Evolutionary conservation across 2,329 filamentous ascomycete species (phyloP).

Genomic region (Alternaria sp.): DNA sequence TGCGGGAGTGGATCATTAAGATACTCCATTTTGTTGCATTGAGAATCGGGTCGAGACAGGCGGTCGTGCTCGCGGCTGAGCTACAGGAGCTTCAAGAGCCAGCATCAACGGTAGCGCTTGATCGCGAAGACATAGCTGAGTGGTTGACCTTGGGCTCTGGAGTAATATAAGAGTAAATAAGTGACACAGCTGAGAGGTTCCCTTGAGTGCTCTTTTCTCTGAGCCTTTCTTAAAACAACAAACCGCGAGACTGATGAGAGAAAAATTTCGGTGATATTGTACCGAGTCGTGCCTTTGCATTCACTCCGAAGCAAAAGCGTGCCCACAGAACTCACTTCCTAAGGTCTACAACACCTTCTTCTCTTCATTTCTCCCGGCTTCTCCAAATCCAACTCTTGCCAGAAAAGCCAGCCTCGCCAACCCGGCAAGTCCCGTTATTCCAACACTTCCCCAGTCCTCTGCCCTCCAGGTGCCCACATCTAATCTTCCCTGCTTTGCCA

Average conservation of each 20-base stretch:
- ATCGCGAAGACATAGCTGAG: slow-evolving; percentile 4
- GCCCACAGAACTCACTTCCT: background rate
- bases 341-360: slow-evolving; percentile 8
- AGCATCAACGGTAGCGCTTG: background rate
- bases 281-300: background rate
- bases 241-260: background rate
- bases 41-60: slow-evolving; percentile 40
- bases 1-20: slow-evolving; percentile 37
- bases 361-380: slow-evolving; percentile 7
- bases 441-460: slow-evolving; percentile 48
- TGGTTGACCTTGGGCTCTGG: slow-evolving; percentile 3
- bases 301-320: background rate
- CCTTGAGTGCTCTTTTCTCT: background rate
- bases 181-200: background rate
- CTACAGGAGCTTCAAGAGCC: slow-evolving; percentile 24
- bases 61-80: slow-evolving; percentile 35
- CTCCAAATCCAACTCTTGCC: slow-evolving; percentile 26
- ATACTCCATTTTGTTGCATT: slow-evolving; percentile 35
- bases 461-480: slow-evolving; percentile 27
- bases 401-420: slow-evolving; percentile 34
- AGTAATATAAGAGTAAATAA: slow-evolving; percentile 1
- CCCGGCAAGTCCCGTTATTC: slow-evolving; percentile 35
- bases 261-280: background rate
- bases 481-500: slow-evolving; percentile 28
- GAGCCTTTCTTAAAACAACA: background rate